Base-by-base conservation (phyloP, 257 asterid genomes). In the Lycium barbarum region DNA sequence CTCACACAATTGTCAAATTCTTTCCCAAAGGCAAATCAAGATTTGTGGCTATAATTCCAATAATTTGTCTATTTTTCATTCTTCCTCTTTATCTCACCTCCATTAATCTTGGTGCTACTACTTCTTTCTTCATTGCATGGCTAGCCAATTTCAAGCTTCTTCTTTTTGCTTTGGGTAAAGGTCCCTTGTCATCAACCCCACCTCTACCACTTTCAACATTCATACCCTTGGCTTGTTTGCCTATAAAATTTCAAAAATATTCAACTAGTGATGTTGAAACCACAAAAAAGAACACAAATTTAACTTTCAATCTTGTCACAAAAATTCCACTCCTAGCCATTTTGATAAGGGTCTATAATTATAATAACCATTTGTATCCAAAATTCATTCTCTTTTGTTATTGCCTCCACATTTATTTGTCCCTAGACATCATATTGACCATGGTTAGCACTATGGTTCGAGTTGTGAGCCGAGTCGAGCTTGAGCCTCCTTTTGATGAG, bases 141-240 rank as follows among this genome's bases (percentile, higher is more conserved):
- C 92, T 93, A 17, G 92, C 93, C 8, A 90, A n/a, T 83, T 91
- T 91, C 89, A 93, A 91, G 40, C 86, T 93, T 1, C 57, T 90
- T 5, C 94, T 90, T 36, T 93, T 93, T 20, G 90, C 94, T 84
- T 87, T 88, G 78, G 82, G 83, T 17, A 9, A 84, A 86, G 94
- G 93, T 83, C 93, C 94, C 38, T 78, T 91, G 7, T 71, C 82
- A 5, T 84, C 91, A 5, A 43, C 15, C 10, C 89, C 91, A 10
- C 89, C 91, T 0, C 58, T 88, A 79, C 87, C 92, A 1, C 54
- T 92, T 26, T 55, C 88, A 40, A 81, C 88, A 43, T 93, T 93
- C 82, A 83, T 94, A 17, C 88, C 89, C 84, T 53, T 92, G 9
- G 94, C 94, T 4, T 89, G 91, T 55, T 85, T 94, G 35, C 98